These are phyloP conservation scores for Trebouxia gelatinosa DNA, from an alignment of 163 green algal species.

Conservation along the genomic window DNA sequence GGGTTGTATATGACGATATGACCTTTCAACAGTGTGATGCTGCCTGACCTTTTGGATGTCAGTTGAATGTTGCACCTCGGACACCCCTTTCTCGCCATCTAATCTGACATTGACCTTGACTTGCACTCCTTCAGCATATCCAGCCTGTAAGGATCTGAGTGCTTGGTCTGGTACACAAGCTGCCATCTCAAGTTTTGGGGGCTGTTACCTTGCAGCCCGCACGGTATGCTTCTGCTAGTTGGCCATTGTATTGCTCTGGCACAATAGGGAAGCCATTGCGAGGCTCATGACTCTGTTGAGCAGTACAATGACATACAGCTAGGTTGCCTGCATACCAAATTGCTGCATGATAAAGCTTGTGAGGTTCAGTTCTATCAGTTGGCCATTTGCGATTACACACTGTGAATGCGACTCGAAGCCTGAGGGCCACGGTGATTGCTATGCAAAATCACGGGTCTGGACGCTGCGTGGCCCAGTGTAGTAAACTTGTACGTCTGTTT, in stretches of 20 bases:
- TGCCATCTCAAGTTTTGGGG: neutral
- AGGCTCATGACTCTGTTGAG: too few species aligned
- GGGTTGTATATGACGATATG: neutral
- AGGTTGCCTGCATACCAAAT: too few species aligned
- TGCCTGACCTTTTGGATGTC: neutral
- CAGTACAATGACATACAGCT: too few species aligned
- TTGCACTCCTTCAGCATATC: conserved; percentile 26
- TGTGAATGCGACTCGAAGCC: too few species aligned
- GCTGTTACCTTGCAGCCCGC: neutral
- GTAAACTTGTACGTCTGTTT: too few species aligned
- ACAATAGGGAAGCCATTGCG: too few species aligned
- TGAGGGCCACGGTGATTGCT: too few species aligned
- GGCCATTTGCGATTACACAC: too few species aligned
- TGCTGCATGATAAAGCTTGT: too few species aligned
- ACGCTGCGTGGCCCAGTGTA: too few species aligned
- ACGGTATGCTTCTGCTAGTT: neutral
- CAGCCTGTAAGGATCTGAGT: conserved; percentile 4
- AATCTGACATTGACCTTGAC: conserved; percentile 19
- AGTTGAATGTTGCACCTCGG: neutral
- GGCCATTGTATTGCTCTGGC: neutral
- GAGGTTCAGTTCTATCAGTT: too few species aligned
- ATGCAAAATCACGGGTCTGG: too few species aligned
- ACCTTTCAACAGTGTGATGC: neutral
- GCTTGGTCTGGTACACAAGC: neutral
- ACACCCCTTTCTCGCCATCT: neutral